Conservation (phyloP, 108 stramenopile species). For the Discostella pseudostelligera region DNA sequence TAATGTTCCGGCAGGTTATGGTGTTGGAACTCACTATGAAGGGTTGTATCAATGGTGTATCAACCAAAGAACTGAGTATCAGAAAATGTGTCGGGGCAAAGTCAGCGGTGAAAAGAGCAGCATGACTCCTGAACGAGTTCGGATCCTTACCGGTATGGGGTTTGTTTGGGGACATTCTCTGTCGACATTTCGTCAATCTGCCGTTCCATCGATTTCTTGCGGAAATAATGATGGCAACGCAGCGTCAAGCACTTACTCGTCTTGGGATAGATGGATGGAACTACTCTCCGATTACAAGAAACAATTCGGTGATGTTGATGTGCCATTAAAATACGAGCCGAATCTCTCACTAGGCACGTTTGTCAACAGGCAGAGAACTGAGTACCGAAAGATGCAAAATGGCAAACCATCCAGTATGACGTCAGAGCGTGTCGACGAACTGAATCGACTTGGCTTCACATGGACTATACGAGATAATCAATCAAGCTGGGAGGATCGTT, state of each 20-base stretch:
- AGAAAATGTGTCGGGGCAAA: slow-evolving; percentile 21
- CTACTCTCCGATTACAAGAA: slow-evolving; percentile 11
- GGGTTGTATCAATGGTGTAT: slow-evolving; percentile 34
- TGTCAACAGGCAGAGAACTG: slow-evolving; percentile 39
- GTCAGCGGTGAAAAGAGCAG: neutral
- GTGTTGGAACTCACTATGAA: slow-evolving; percentile 37
- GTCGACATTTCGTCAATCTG: neutral
- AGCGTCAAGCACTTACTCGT: slow-evolving; percentile 12
- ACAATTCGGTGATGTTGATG: slow-evolving; percentile 35
- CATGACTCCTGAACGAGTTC: slow-evolving; percentile 30
- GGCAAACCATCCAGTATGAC: slow-evolving; percentile 40
- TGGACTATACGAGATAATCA: slow-evolving; percentile 35
- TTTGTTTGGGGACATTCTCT: slow-evolving; percentile 25
- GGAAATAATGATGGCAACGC: neutral
- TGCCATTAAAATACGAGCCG: slow-evolving; percentile 45
- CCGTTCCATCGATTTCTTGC: neutral
- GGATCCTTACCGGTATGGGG: slow-evolving; percentile 20
- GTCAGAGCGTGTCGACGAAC: slow-evolving; percentile 18
- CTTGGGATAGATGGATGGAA: slow-evolving; percentile 19
- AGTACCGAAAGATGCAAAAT: slow-evolving; percentile 34
- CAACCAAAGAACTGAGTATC: slow-evolving; percentile 25
- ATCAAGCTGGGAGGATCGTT: slow-evolving; percentile 37
- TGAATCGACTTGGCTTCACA: slow-evolving; percentile 35
- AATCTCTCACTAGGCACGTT: slow-evolving; percentile 42
- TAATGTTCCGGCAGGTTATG: slow-evolving; percentile 35